These are phyloP conservation scores for Dendrobium huoshanense DNA, from an alignment of 106 monocot species.

Conservation along the genomic window DNA sequence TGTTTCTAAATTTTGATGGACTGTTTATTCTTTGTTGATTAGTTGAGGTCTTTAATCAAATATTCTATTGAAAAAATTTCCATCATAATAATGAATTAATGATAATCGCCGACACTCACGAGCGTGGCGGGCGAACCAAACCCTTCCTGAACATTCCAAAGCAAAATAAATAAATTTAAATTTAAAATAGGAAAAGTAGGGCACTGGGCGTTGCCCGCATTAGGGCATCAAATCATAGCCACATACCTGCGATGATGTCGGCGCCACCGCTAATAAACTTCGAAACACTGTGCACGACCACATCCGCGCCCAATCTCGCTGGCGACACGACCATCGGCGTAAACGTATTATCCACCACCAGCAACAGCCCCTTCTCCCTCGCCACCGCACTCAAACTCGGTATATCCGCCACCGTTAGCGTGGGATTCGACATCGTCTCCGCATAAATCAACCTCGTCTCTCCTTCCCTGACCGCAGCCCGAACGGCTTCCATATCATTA, in stretches of 20 bases:
- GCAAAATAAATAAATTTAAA: neutral
- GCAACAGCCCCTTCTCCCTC: conserved; percentile 64
- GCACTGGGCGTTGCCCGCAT: neutral
- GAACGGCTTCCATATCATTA: conserved; percentile 38
- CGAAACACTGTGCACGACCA: conserved; percentile 87
- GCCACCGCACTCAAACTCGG: conserved; percentile 46
- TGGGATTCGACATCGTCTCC: conserved; percentile 83
- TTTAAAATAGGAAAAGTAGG: neutral
- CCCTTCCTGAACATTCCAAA: neutral
- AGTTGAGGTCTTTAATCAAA: too few relatives aligned
- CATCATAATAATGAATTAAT: too few relatives aligned
- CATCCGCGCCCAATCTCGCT: conserved; percentile 78
- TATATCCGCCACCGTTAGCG: conserved; percentile 71
- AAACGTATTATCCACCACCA: conserved; percentile 95
- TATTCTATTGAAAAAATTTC: too few relatives aligned
- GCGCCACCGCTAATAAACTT: conserved; percentile 95
- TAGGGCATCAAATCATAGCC: neutral
- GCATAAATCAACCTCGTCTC: conserved; percentile 75
- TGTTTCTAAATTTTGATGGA: too few relatives aligned
- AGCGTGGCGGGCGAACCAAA: neutral
- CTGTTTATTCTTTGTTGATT: too few relatives aligned
- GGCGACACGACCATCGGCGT: conserved; percentile 91
- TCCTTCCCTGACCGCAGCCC: conserved; percentile 44
- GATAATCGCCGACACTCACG: too few relatives aligned
- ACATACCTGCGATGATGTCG: conserved; percentile 80